phyloP scores from a whole-genome alignment of 306 rosid species.

The Ceratonia siliqua region DNA sequence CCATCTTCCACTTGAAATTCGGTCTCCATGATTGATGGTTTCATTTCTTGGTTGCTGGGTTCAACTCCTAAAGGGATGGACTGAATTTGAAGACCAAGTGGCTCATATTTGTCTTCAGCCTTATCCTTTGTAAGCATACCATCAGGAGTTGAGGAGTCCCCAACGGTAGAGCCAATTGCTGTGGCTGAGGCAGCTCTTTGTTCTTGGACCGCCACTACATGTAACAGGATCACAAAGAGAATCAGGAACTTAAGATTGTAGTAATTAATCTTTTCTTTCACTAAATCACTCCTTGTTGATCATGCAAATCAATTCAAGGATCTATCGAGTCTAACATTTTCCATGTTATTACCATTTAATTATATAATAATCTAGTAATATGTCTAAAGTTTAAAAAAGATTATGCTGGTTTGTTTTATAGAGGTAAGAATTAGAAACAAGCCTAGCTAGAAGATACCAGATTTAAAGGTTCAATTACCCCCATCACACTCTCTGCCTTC shows the following conservation, averaged over 20 bases:
- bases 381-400: slow-evolving; percentile 1
- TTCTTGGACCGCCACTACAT: slow-evolving; percentile 89
- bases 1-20: slow-evolving; percentile 81
- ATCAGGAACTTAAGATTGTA: slow-evolving; percentile 19
- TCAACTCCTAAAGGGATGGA: slow-evolving; percentile 73
- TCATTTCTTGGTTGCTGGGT: slow-evolving; percentile 51
- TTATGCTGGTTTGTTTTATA: slow-evolving; percentile 13
- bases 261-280: not conserved
- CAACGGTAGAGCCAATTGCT: slow-evolving; percentile 77
- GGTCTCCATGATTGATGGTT: slow-evolving; percentile 56
- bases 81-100: slow-evolving; percentile 87
- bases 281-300: not conserved
- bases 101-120: slow-evolving; percentile 76
- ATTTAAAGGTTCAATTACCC: slow-evolving; percentile 14
- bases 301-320: not conserved
- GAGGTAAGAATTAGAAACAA: slow-evolving; percentile 13
- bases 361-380: not conserved
- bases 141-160: slow-evolving; percentile 87
- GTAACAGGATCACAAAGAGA: slow-evolving; percentile 17
- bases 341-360: not conserved
- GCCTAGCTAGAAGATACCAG: not conserved
- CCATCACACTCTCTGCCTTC: slow-evolving; percentile 6
- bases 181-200: slow-evolving; percentile 86
- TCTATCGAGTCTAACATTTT: not conserved
- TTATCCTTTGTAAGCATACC: slow-evolving; percentile 64